Conservation (phyloP, 129 eudicot species). For the Mikania micrantha region DNA sequence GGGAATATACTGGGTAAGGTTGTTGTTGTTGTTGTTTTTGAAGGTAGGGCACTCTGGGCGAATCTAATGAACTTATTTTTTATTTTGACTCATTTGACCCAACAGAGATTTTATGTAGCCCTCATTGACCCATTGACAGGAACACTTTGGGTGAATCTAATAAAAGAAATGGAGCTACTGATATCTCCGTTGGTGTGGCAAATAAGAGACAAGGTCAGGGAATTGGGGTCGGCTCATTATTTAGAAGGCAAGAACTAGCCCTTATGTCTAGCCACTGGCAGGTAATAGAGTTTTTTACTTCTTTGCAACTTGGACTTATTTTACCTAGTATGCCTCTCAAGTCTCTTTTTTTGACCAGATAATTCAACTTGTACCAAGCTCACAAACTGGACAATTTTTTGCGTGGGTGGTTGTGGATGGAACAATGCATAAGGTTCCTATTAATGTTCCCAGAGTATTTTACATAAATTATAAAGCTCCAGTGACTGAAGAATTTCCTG, state of each 20-base stretch:
- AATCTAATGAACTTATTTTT: neutral
- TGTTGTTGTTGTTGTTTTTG: too few relatives aligned
- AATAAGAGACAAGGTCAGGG: constrained; percentile 40
- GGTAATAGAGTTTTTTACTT: constrained; percentile 41
- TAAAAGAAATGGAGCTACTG: constrained; percentile 32
- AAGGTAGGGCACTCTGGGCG: neutral
- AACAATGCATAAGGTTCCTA: constrained; percentile 72
- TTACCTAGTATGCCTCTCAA: neutral
- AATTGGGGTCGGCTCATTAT: constrained; percentile 75
- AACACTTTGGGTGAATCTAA: constrained; percentile 31
- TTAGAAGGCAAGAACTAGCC: constrained; percentile 68
- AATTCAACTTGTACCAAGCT: constrained; percentile 76
- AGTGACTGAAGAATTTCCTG: constrained; percentile 93
- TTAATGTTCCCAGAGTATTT: constrained; percentile 81
- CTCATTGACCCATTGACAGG: constrained; percentile 30
- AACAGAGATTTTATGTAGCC: neutral
- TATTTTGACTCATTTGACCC: neutral
- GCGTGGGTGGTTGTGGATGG: constrained; percentile 92
- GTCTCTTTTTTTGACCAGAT: constrained; percentile 39
- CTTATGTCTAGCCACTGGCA: constrained; percentile 81
- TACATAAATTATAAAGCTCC: constrained; percentile 95
- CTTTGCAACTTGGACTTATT: constrained; percentile 2
- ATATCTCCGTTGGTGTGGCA: constrained; percentile 22
- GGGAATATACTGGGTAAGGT: too few relatives aligned
- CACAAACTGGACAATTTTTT: constrained; percentile 61